Percentiles rank a stretch among this genome's conserved stretches.
phyloP scores from a whole-genome alignment of 768 basidiomycete genomes.

The Sarcodon sp. region DNA sequence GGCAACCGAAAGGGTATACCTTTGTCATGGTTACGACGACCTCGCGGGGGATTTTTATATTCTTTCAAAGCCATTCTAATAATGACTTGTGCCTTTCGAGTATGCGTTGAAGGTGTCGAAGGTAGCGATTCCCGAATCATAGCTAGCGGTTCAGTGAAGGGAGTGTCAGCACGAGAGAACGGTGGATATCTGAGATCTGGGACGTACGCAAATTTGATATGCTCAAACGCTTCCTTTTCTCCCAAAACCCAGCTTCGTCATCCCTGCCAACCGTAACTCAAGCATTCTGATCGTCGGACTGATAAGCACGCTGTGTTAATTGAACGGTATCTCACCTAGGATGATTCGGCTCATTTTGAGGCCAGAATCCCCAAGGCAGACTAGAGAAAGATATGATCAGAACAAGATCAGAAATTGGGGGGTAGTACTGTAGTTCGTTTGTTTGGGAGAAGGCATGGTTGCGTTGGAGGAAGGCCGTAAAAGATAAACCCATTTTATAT shows the following conservation, averaged over 20 bases:
- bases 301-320: not conserved
- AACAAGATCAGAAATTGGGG: too few species aligned
- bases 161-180: not conserved
- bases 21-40: conserved; percentile 15
- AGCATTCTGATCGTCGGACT: conserved; percentile 9
- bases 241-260: conserved; percentile 20
- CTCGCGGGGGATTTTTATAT: conserved; percentile 14
- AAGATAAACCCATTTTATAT: too few species aligned
- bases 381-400: conserved; percentile 6
- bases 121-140: conserved; percentile 14
- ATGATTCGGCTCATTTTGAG: conserved; percentile 25
- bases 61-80: conserved; percentile 4
- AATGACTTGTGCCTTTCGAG: conserved; percentile 10
- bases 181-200: not conserved
- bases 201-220: conserved; percentile 21
- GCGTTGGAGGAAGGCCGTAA: too few species aligned
- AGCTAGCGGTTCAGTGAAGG: not conserved
- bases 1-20: not conserved
- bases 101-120: conserved; percentile 17
- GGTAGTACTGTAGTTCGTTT: not conserved
- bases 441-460: too few species aligned
- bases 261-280: conserved; percentile 12
- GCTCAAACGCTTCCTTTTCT: conserved; percentile 22
- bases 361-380: conserved; percentile 29
- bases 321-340: conserved; percentile 13